Conservation (phyloP, 805 yeast genomes). For the Lachancea cidri region DNA sequence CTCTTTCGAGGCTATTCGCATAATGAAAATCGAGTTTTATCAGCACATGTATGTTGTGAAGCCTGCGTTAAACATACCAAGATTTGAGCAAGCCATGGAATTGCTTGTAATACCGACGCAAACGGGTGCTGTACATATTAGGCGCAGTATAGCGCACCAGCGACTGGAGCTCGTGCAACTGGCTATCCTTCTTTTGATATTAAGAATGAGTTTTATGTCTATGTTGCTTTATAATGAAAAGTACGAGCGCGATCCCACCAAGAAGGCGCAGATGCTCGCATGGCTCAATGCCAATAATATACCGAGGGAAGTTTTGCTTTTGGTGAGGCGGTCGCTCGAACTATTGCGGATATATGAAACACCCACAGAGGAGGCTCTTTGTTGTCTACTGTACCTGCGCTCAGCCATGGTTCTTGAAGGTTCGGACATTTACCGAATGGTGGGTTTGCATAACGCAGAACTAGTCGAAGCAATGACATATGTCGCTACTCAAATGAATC, state of each 20-base stretch:
- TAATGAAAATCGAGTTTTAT: slow-evolving; percentile 27
- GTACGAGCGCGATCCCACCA: slow-evolving; percentile 1
- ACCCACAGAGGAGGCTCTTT: slow-evolving; percentile 5
- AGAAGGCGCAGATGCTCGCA: not conserved
- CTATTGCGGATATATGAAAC: slow-evolving; percentile 3
- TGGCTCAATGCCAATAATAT: slow-evolving; percentile 4
- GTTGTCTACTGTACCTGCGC: slow-evolving; percentile 8
- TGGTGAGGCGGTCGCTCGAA: slow-evolving; percentile 4
- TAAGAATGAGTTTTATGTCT: slow-evolving; percentile 8
- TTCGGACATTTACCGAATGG: not conserved
- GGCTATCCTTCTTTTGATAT: slow-evolving; percentile 3
- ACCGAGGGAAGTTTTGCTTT: slow-evolving; percentile 3
- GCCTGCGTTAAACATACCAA: slow-evolving; percentile 26
- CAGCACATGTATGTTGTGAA: slow-evolving; percentile 24
- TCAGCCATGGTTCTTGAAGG: slow-evolving; percentile 1
- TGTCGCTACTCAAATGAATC: slow-evolving; percentile 4
- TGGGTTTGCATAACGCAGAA: slow-evolving; percentile 2
- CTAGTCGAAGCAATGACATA: slow-evolving; percentile 4
- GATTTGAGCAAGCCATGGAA: slow-evolving; percentile 27
- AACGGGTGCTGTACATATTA: slow-evolving; percentile 10
- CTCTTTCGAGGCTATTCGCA: slow-evolving; percentile 20
- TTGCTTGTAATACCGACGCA: slow-evolving; percentile 12
- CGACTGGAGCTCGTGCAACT: not conserved
- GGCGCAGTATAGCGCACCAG: not conserved
- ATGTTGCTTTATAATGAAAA: slow-evolving; percentile 3